Conservation (phyloP, 306 rosid genomes). For the Vigna angularis region DNA sequence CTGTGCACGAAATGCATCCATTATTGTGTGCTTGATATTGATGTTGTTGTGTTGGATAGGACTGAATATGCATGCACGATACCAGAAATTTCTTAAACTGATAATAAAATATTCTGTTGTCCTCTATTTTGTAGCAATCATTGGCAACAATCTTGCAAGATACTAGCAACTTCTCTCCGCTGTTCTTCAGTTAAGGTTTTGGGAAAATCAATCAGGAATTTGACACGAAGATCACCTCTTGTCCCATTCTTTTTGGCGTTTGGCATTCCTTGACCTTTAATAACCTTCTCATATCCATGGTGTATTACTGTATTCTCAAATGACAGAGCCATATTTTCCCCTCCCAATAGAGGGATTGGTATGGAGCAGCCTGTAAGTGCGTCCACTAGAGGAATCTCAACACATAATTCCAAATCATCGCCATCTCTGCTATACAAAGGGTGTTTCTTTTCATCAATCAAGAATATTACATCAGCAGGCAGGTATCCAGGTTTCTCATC, state of each 20-base stretch:
- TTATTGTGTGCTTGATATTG: constrained; percentile 19
- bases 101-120: not conserved
- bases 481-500: constrained; percentile 91
- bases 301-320: constrained; percentile 66
- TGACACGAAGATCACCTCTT: constrained; percentile 79
- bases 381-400: constrained; percentile 72
- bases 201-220: constrained; percentile 73
- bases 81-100: constrained; percentile 10
- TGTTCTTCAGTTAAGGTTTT: constrained; percentile 59
- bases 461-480: constrained; percentile 82
- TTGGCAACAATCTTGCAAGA: constrained; percentile 66
- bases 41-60: not conserved
- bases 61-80: constrained; percentile 23
- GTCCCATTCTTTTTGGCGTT: constrained; percentile 51
- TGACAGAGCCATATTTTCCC: constrained; percentile 65
- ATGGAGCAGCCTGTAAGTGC: constrained; percentile 88
- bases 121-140: constrained; percentile 31
- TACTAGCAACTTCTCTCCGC: constrained; percentile 62
- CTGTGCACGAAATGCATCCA: constrained; percentile 13
- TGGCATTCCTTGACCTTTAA: constrained; percentile 89
- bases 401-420: constrained; percentile 68
- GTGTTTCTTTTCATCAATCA: constrained; percentile 74
- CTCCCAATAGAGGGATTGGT: constrained; percentile 79
- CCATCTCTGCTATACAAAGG: constrained; percentile 70
- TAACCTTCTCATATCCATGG: constrained; percentile 74